Evolutionary conservation across 2,329 filamentous ascomycete genomes (phyloP).

Genomic region (Diplocarpon mali): DNA sequence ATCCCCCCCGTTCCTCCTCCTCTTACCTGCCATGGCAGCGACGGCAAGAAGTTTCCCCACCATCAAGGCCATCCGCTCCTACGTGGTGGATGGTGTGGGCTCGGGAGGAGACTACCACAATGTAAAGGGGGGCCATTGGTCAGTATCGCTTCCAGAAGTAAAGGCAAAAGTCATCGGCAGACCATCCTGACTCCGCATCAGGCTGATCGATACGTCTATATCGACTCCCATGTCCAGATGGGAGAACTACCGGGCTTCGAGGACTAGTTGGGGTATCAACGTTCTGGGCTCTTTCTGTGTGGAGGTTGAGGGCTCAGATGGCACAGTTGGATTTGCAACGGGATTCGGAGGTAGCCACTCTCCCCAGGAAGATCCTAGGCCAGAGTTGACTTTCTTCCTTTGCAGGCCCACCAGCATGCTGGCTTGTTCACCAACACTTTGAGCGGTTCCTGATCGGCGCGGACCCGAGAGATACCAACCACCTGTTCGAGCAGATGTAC

Average conservation of each 20-base stretch:
- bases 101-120: constrained; percentile 83
- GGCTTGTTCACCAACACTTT: constrained; percentile 89
- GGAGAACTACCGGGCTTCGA: constrained; percentile 75
- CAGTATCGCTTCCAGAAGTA: too few relatives aligned
- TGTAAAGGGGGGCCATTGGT: constrained; percentile 65
- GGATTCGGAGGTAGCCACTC: constrained; percentile 62
- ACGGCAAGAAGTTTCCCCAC: constrained; percentile 45
- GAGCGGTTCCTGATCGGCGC: constrained; percentile 82
- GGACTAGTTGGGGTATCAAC: constrained; percentile 93
- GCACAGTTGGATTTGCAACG: constrained; percentile 87
- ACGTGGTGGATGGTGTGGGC: constrained; percentile 53
- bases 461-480: constrained; percentile 83
- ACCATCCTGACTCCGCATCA: constrained; percentile 38
- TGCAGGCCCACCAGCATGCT: constrained; percentile 74
- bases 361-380: neutral
- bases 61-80: constrained; percentile 66
- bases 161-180: neutral
- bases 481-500: constrained; percentile 95
- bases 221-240: constrained; percentile 87
- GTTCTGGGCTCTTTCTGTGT: constrained; percentile 86
- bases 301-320: constrained; percentile 79
- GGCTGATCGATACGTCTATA: constrained; percentile 86
- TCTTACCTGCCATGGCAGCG: constrained; percentile 18
- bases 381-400: constrained; percentile 5
- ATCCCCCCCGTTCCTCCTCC: neutral